Evolutionary conservation across 305 asterid genomes (phyloP), one percentile per base, ranked within the genome.

Genomic region (Fraxinus latifolia): DNA sequence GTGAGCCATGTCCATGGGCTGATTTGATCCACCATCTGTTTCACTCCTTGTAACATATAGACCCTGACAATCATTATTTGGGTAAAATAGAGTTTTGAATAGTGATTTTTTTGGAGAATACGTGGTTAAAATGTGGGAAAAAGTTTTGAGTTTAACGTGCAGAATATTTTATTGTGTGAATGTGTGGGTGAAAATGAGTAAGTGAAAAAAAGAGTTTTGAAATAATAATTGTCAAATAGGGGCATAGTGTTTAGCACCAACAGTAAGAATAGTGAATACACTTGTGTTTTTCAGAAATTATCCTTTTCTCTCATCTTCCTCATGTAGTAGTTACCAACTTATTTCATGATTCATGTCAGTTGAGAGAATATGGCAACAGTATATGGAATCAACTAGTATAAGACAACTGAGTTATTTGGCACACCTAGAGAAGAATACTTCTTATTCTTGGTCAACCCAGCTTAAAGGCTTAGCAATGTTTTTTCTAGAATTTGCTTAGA

Each of bases 331-430:
- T 44, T 4, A 25, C 33, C 9, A 62, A 62, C 33, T 65, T 25
- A 65, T 23, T 23, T 65, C 73, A 25, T 65, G n/a, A 15, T 65
- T 23, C 34, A 3, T 14, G 70, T 7, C 72, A 65, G 73, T 23
- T 14, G 65, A 83, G 60, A 73, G 27, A 27, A 47, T 55, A 78
- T 80, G 65, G 37, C 23, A 65, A 65, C 73, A 65, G 33, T 60
- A 21, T 25, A 19, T 21, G 33, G 73, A 65, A 23, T 25, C 34
- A 7, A 12, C 73, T 25, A 8, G 6, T 8, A 65, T 65, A 60
- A 60, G 33, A 65, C 5, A 3, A 65, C 7, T 3, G 34, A 11
- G 17, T 65, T 25, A 65, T 11, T 65, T 7, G 5, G 33, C 32
- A 62, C 9, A 23, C 4, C 33, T 62, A 7, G 31, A 62, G 15